Conservation (phyloP, 805 yeast species). For the Pichia cabralensis region DNA sequence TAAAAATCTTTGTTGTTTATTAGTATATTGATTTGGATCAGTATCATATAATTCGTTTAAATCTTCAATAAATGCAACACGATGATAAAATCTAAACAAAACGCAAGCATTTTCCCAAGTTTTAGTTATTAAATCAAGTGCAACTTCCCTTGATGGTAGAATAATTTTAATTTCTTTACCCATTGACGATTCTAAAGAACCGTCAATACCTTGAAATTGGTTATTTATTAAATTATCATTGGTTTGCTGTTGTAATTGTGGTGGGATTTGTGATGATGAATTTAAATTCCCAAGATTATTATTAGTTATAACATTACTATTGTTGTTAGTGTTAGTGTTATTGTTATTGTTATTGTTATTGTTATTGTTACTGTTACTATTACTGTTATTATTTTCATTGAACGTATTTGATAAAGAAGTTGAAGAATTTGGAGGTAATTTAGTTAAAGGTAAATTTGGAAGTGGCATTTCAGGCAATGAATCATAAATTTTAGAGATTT, state of each 20-base stretch:
- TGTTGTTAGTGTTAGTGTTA: constrained; percentile 4
- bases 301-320: no score
- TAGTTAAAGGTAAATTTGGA: constrained; percentile 18
- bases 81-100: constrained; percentile 72
- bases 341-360: background rate
- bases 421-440: constrained; percentile 9
- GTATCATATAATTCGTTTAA: constrained; percentile 67
- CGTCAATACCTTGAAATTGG: constrained; percentile 27
- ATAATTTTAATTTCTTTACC: constrained; percentile 48
- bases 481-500: constrained; percentile 20
- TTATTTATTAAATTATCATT: constrained; percentile 1
- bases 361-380: background rate
- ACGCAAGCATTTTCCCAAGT: constrained; percentile 86
- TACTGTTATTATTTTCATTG: background rate
- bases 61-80: constrained; percentile 70
- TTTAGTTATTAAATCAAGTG: constrained; percentile 58
- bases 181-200: constrained; percentile 28
- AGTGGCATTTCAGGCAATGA: constrained; percentile 25
- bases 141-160: constrained; percentile 66
- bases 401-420: background rate
- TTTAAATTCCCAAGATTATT: no score
- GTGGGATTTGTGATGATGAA: no score
- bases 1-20: constrained; percentile 62
- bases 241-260: background rate
- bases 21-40: constrained; percentile 62